These are phyloP conservation scores for Diaporthe vexans DNA, from an alignment of 2,329 filamentous ascomycete species.

Conservation along the genomic window DNA sequence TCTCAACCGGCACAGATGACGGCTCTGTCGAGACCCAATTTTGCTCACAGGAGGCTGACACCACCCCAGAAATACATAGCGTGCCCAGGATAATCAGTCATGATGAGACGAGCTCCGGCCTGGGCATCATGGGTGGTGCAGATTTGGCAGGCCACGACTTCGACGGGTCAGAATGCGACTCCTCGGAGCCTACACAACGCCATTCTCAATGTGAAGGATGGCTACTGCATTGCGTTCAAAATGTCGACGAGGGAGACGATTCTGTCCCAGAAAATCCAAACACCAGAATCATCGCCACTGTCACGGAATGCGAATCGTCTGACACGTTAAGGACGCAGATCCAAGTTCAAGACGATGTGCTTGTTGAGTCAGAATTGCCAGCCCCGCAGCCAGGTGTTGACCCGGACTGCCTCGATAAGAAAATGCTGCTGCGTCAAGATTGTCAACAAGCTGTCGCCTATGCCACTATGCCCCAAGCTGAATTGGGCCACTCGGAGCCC, in stretches of 20 bases:
- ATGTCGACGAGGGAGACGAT: background rate
- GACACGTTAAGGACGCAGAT: background rate
- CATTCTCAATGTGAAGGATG: constrained; percentile 17
- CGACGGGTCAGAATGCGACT: background rate
- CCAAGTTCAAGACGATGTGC: background rate
- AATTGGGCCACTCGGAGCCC: background rate
- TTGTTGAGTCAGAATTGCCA: background rate
- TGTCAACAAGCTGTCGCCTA: background rate
- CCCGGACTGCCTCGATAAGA: no score
- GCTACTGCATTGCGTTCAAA: constrained; percentile 28
- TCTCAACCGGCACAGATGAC: background rate
- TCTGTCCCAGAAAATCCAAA: background rate
- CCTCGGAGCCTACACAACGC: background rate
- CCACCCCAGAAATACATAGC: background rate
- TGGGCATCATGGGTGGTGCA: background rate
- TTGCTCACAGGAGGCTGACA: background rate
- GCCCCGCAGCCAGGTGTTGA: background rate
- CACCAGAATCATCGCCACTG: background rate
- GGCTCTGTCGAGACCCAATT: background rate
- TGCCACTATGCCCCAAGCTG: background rate
- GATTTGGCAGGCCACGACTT: constrained; percentile 2
- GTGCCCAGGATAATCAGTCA: background rate
- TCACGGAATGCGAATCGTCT: constrained; percentile 17
- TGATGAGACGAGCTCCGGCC: background rate
- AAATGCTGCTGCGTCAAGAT: background rate